Evolutionary conservation across 1,284 basidiomycete genomes (phyloP), one percentile per base, ranked within the genome.

Genomic region (Filobasidium uniguttulatum): DNA sequence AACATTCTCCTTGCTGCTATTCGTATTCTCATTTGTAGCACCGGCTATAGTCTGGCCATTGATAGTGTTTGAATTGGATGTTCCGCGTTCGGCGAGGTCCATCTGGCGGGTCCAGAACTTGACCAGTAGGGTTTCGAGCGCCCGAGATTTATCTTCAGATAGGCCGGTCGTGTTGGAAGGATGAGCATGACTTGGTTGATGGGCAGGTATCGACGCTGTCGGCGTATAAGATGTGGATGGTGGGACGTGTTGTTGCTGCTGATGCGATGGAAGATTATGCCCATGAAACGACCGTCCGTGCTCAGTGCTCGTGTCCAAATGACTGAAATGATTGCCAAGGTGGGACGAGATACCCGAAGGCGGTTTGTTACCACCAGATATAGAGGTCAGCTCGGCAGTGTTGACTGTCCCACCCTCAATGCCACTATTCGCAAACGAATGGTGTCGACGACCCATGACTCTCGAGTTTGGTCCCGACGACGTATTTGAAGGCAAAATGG

Each of bases 41-140:
- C n/a, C n/a, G n/a, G n/a, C n/a, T n/a, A n/a, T n/a, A n/a, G n/a
- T n/a, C n/a, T n/a, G n/a, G n/a, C n/a, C n/a, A n/a, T n/a, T n/a
- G n/a, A n/a, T n/a, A n/a, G n/a, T n/a, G n/a, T n/a, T n/a, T 5
- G 37, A 40, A 5, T 4, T 20, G 14, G 38, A 31, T 6, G 43
- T 38, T 5, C 51, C 51, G 17, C 29, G 55, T 55, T 70, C 68
- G 14, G 67, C 65, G 23, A 52, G 55, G 43, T 65, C 64, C 64
- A 69, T 68, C 59, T 68, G 66, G 43, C 63, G 56, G 15, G 61
- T 64, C 68, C 68, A 70, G 48, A 70, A 70, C 15, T 48, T 58
- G 54, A 65, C 65, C 26, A 70, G 49, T 44, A 70, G 65, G 15
- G 59, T 57, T 52, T 69, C 60, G 30, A 70, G 54, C 5, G 49